Percentiles rank a stretch among this genome's conserved stretches.
Evolutionary conservation across 805 yeast genomes (phyloP).

Genomic region (Huiozyma naganishii): DNA sequence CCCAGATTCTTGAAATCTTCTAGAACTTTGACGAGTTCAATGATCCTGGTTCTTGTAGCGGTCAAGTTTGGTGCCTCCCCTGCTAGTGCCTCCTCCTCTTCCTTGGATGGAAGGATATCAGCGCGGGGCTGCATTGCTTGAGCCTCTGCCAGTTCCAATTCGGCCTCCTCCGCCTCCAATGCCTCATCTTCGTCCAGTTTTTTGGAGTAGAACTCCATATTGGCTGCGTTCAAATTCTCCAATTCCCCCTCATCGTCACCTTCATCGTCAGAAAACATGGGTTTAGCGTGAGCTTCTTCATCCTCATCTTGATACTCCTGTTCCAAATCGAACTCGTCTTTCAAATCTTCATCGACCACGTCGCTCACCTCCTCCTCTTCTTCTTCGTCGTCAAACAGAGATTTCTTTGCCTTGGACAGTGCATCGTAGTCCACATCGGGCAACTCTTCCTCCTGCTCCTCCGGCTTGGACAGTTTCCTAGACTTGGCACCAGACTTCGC

Average conservation of each 20-base stretch:
- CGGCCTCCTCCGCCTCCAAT: conserved; percentile 53
- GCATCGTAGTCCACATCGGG: conserved; percentile 64
- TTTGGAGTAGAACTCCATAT: conserved; percentile 70
- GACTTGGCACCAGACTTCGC: conserved; percentile 4
- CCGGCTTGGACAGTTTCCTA: conserved; percentile 7
- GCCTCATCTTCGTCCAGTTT: conserved; percentile 50
- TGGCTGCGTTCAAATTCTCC: conserved; percentile 65
- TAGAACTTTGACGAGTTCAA: conserved; percentile 86
- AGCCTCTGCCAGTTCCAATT: conserved; percentile 48
- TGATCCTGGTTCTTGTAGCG: conserved; percentile 82
- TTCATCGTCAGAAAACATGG: conserved; percentile 77
- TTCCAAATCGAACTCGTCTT: conserved; percentile 49
- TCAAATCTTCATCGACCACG: conserved; percentile 18
- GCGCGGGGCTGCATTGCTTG: conserved; percentile 62
- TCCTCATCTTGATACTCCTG: conserved; percentile 40
- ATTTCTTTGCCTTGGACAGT: conserved; percentile 55
- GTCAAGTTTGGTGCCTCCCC: conserved; percentile 64
- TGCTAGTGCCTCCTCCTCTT: conserved; percentile 47
- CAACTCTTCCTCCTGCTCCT: conserved; percentile 26
- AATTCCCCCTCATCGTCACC: conserved; percentile 50
- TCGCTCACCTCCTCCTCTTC: conserved; percentile 19
- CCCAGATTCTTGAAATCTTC: conserved; percentile 78
- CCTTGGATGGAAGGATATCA: conserved; percentile 58
- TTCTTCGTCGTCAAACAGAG: conserved; percentile 53
- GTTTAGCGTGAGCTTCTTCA: conserved; percentile 34